These are phyloP conservation scores for Fusarium sp. DNA, from an alignment of 2,329 filamentous ascomycete genomes.

Conservation along the genomic window DNA sequence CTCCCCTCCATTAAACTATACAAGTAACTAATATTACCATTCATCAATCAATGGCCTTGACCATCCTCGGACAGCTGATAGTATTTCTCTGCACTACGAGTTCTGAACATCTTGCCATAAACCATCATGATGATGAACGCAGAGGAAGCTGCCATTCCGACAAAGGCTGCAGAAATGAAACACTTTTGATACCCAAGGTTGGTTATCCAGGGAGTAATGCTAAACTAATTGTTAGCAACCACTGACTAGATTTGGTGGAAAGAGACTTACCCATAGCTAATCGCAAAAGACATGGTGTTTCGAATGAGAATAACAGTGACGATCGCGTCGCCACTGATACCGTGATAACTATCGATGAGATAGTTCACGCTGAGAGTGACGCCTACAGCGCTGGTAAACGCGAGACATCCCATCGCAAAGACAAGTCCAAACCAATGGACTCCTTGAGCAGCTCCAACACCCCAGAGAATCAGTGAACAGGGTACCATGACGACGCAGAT, in stretches of 20 bases:
- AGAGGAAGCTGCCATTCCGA: slow-evolving; percentile 50
- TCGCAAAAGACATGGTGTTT: slow-evolving; percentile 49
- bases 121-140: slow-evolving; percentile 56
- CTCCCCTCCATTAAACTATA: background rate
- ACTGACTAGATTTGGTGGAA: rapidly evolving
- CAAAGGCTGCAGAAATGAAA: slow-evolving; percentile 52
- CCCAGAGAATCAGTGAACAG: slow-evolving; percentile 43
- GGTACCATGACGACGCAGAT: slow-evolving; percentile 43
- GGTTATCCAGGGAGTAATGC: slow-evolving; percentile 56
- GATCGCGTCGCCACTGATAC: slow-evolving; percentile 50
- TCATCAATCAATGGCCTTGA: background rate
- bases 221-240: slow-evolving; percentile 34
- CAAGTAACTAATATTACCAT: no score
- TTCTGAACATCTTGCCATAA: slow-evolving; percentile 49
- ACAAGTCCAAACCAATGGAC: slow-evolving; percentile 54
- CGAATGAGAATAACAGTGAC: slow-evolving; percentile 51
- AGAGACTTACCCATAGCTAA: slow-evolving; percentile 41
- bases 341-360: slow-evolving; percentile 51
- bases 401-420: slow-evolving; percentile 49
- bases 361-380: slow-evolving; percentile 51
- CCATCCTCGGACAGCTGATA: background rate
- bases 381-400: slow-evolving; percentile 47
- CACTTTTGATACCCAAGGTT: slow-evolving; percentile 53
- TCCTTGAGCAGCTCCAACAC: slow-evolving; percentile 46
- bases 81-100: slow-evolving; percentile 42